A percentile compares a stretch with the other conserved stretches of the same genome.
Evolutionary conservation across 2,329 filamentous ascomycete species (phyloP).

Genomic region (Colletotrichum karsti): DNA sequence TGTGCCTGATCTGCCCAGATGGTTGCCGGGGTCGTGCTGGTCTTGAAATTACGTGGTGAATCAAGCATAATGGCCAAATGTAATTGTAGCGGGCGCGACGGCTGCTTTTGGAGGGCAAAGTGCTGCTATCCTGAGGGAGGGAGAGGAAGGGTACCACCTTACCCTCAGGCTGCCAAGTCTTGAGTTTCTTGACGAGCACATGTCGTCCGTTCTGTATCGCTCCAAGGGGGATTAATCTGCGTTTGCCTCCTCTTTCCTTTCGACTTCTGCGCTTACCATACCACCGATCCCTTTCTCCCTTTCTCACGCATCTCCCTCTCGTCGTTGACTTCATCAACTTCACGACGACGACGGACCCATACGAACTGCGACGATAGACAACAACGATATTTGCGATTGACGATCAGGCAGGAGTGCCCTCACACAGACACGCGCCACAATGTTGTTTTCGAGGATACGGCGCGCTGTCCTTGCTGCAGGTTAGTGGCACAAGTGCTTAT

Average conservation of each 20-base stretch:
- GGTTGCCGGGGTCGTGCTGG: slow-evolving; percentile 20
- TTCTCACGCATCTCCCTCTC: neutral
- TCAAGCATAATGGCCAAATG: slow-evolving; percentile 13
- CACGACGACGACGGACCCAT: neutral
- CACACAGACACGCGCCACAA: neutral
- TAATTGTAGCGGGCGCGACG: neutral
- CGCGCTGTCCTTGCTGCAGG: slow-evolving; percentile 27
- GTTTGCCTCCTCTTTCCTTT: neutral
- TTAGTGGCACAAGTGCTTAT: slow-evolving; percentile 18
- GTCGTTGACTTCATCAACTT: neutral
- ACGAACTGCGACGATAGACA: neutral
- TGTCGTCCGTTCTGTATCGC: slow-evolving; percentile 4
- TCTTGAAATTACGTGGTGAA: slow-evolving; percentile 15
- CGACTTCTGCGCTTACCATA: neutral
- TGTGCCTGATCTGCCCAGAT: slow-evolving; percentile 23
- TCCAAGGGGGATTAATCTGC: slow-evolving; percentile 9
- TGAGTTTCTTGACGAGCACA: neutral
- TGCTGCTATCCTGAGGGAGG: neutral
- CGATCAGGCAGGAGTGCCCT: neutral
- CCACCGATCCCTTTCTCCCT: neutral
- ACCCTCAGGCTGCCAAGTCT: slow-evolving; percentile 6
- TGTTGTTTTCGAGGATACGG: slow-evolving; percentile 27
- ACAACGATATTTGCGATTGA: neutral
- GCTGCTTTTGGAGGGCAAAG: slow-evolving; percentile 3
- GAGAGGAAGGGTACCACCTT: neutral